Base-by-base conservation (phyloP, 2,329 filamentous ascomycete genomes). In the Phialophora expanda region DNA sequence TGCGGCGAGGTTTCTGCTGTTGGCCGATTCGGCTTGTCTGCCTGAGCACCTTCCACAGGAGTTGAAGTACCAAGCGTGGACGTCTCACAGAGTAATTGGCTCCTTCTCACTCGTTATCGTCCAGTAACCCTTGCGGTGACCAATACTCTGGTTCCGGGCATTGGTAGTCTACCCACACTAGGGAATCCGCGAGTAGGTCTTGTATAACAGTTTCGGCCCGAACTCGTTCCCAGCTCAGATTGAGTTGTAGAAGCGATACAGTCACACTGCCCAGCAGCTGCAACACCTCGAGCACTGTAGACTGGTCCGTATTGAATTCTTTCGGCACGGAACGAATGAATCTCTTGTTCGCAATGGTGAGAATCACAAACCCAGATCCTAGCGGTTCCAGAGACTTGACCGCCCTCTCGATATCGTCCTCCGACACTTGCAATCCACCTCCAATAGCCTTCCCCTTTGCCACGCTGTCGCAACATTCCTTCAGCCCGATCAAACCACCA, bases 141-240 rank as follows among this genome's bases (percentile, higher is more conserved):
- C 95, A 99, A 74, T 97, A 99, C 78, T 98, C 93, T 78, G 89
- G 93, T 80, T 98, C 94, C 8, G 86, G 84, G 38, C 84, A 88
- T 79, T 97, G 93, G 71, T 87, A 87, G 78, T 99, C 95, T 5
- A 98, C 88, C 95, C 95, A 99, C 14, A 99, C 87, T 82, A 99
- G 86, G 60, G 93, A 92, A 74, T 96, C 92, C 0, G 89, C 88
- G 59, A 98, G 84, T 38, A 99, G 81, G 77, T 99, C 95, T 68
- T 97, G 92, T 59, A 98, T 85, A 1, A 94, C 93, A 0, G 95
- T 97, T 75, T 90, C 86, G n/a, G 92, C 91, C 69, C 95, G 85
- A 5, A 93, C 90, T 53, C 87, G 83, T 71, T 94, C 89, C 95
- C 95, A 99, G 17, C 84, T 85, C 30, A 99, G 79, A 76, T 99